Base-by-base conservation (phyloP, 2,329 filamentous ascomycete species). In the Cucurbitaria berberidis region DNA sequence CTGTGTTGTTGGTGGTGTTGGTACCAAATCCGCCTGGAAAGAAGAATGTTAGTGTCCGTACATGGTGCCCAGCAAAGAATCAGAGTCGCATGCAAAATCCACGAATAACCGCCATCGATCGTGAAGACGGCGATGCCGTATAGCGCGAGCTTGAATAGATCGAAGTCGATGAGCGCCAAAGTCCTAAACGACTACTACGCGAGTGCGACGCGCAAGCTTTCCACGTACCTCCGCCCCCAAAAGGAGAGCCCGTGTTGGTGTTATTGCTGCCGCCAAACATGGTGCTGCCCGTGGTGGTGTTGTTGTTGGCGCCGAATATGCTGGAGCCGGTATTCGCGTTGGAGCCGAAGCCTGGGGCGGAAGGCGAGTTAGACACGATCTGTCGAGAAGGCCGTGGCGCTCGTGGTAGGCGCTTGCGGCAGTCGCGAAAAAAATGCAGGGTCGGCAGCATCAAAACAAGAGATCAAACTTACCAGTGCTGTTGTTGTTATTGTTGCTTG, bases 381-480 rank as follows among this genome's bases (percentile, higher is more conserved):
- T 48, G 54, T 68, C 59, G 60, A 65, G 59, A 57, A 55, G 54
- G 58, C 59, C 60, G 57, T 53, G 60, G 63, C 64, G 60, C 62
- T 63, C 63, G 61, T 64, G 57, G 60, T 59, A 64, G 67, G 60
- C 55, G 61, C 59, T 74, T 64, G 53, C 60, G 52, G 71, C 67
- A 48, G 59, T 54, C 52, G 67, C 65, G 53, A 60, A 62, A 58
- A 30, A 61, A n/a, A n/a, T n/a, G n/a, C 54, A 45, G 44, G 24
- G 39, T 39, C 52, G 50, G 52, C 53, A 35, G 34, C 48, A 41
- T 43, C 19, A 60, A 56, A 57, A 63, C 45, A 58, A 60, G 61
- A 63, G 41, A 51, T 24, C 57, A 55, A 64, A 81, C 83, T 72
- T 85, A 87, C 85, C 83, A 58, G 69, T 72, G 30, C 40, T 63